phyloP scores from a whole-genome alignment of 805 yeast species.

The Candida suzukii region DNA sequence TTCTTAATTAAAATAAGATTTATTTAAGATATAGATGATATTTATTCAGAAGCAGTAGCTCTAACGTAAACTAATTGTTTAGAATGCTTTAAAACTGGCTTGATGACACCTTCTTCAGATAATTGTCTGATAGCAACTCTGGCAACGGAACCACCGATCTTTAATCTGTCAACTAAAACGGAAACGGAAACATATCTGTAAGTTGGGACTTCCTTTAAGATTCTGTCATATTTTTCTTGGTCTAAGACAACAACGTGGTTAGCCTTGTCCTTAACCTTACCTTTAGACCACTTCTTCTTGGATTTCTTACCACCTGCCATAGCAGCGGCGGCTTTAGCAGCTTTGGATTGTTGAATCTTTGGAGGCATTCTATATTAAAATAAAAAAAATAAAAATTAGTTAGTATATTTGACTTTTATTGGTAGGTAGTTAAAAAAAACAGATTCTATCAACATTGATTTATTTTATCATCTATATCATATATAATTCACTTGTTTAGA shows the following conservation, averaged over 20 bases:
- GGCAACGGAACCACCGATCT: constrained; percentile 98
- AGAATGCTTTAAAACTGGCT: constrained; percentile 90
- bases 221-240: constrained; percentile 98
- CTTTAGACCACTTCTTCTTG: constrained; percentile 99
- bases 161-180: constrained; percentile 97
- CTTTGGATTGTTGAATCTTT: constrained; percentile 97
- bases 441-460: no score
- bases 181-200: constrained; percentile 98
- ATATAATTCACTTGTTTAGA: no score
- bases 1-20: neutral
- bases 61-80: constrained; percentile 94
- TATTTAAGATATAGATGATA: constrained; percentile 3
- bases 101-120: constrained; percentile 91
- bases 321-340: constrained; percentile 99
- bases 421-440: no score
- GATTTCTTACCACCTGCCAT: constrained; percentile 99
- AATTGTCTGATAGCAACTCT: constrained; percentile 96
- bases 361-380: constrained; percentile 75
- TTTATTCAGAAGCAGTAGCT: constrained; percentile 63
- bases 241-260: constrained; percentile 95
- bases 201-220: constrained; percentile 98
- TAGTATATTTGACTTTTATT: constrained; percentile 13
- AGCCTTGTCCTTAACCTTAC: constrained; percentile 99
- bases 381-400: constrained; percentile 3
- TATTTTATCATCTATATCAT: no score